Evolutionary conservation across 192 early-diverging fungal species (phyloP).

Genomic region (Coemansia reversa): DNA sequence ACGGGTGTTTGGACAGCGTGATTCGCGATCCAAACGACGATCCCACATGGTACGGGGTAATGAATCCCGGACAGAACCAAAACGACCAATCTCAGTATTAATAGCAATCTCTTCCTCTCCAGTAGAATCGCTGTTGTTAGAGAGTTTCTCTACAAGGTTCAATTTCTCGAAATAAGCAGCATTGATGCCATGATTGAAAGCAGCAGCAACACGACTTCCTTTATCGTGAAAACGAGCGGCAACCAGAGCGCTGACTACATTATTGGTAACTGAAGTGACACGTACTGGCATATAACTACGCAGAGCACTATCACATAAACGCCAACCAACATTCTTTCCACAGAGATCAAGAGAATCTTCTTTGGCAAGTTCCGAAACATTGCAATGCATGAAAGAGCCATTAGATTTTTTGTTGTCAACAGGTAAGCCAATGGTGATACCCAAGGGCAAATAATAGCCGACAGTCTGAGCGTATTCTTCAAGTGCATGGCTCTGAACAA

Average conservation of each 20-base stretch:
- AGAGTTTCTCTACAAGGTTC: constrained; percentile 61
- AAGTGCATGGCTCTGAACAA: constrained; percentile 54
- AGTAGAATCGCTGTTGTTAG: constrained; percentile 28
- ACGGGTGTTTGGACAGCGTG: constrained; percentile 71
- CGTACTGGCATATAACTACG: constrained; percentile 71
- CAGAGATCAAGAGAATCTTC: constrained; percentile 60
- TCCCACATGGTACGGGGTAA: constrained; percentile 84
- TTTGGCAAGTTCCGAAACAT: constrained; percentile 47
- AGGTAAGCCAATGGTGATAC: constrained; percentile 93
- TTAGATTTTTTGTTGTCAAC: constrained; percentile 57
- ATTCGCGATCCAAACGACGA: constrained; percentile 74
- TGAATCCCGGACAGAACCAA: constrained; percentile 62
- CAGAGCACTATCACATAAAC: constrained; percentile 71
- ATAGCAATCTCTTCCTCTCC: constrained; percentile 66
- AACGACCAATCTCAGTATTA: constrained; percentile 93
- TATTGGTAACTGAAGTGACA: constrained; percentile 87
- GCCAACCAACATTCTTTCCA: constrained; percentile 70
- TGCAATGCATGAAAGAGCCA: constrained; percentile 23
- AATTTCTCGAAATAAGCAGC: constrained; percentile 88
- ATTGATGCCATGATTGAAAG: constrained; percentile 90
- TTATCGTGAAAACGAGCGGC: constrained; percentile 78
- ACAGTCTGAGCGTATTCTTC: neutral
- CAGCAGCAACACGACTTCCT: constrained; percentile 72
- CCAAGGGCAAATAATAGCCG: constrained; percentile 42
- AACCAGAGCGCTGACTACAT: constrained; percentile 87